Conservation (phyloP, 768 basidiomycete genomes). For the Mycena metata region DNA sequence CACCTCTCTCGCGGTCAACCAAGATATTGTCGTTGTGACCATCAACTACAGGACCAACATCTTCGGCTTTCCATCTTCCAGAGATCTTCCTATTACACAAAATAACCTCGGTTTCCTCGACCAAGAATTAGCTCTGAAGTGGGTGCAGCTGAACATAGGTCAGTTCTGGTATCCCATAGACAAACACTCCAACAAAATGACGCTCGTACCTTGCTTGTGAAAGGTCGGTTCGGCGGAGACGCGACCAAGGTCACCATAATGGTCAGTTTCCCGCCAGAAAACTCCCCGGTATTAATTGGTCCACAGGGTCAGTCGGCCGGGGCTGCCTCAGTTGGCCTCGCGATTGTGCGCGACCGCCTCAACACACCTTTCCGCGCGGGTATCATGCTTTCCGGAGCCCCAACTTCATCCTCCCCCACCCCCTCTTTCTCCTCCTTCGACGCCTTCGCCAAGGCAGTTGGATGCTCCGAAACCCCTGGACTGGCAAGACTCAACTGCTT, state of each 20-base stretch:
- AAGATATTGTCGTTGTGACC: slow-evolving; percentile 27
- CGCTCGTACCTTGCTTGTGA: no score
- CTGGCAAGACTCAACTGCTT: slow-evolving; percentile 37
- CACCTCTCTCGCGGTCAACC: slow-evolving; percentile 17
- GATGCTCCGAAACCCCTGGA: slow-evolving; percentile 39
- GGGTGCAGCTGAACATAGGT: slow-evolving; percentile 15
- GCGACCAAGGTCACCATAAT: slow-evolving; percentile 14
- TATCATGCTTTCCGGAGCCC: slow-evolving; percentile 19
- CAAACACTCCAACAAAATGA: no score
- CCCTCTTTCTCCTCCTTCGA: slow-evolving; percentile 22
- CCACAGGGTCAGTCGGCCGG: slow-evolving; percentile 27
- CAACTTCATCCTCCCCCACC: not conserved
- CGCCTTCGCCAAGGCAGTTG: slow-evolving; percentile 21
- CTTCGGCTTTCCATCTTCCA: slow-evolving; percentile 24
- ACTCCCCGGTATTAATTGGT: not conserved
- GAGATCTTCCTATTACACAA: slow-evolving; percentile 17
- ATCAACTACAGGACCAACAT: slow-evolving; percentile 28
- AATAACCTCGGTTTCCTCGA: slow-evolving; percentile 31
- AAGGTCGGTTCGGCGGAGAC: slow-evolving; percentile 7
- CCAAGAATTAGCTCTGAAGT: slow-evolving; percentile 17
- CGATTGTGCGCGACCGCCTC: not conserved
- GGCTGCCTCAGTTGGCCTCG: not conserved
- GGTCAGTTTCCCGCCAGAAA: not conserved
- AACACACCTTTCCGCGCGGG: slow-evolving; percentile 22
- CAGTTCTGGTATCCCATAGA: no score